Evolutionary conservation across 805 yeast species (phyloP), one percentile per base, ranked within the genome.

Genomic region (Myxozyma sirexii): DNA sequence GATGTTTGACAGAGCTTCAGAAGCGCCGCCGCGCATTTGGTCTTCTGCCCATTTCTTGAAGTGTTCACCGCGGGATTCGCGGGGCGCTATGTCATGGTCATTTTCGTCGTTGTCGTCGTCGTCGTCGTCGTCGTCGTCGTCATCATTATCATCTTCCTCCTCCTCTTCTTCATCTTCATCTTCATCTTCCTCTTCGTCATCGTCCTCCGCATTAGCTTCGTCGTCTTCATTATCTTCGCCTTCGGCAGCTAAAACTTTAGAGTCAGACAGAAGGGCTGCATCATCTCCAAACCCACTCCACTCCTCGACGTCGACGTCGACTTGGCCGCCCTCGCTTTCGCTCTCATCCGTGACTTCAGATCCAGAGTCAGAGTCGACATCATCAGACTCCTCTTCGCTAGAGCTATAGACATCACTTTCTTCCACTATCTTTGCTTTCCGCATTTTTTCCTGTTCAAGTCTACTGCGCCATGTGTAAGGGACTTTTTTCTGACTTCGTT

Each of bases 41-140:
- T 80, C 74, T 65, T 86, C 88, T 0, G 97, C 97, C 98, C 99
- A 94, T 19, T 82, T 82, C 73, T 88, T 89, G 78, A 94, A 94
- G 17, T 84, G 81, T 38, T 79, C 77, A 0, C 90, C 93, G 46
- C 75, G 76, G 31, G 78, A 71, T 42, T 74, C 41, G 5, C 79
- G 38, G 76, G 75, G 42, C 80, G 80, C 67, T 2, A 45, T 62
- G 15, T 77, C 81, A 33, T 70, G 73, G 23, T 39, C 66, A 7
- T 39, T 60, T 3, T 37, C 56, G 1, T 60, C 66, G 3, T 44
- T 49, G 1, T 58, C 64, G 0, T 61, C 62, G 5, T 58, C 69
- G 0, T 57, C 60, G 0, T 51, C 59, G 19, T 55, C 68, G 45
- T 31, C 55, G 6, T 55, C 58, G 1, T 50, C 53, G 27, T 42